Base-by-base conservation (phyloP, 495 filamentous ascomycete species). In the Aspergillus sparsus region DNA sequence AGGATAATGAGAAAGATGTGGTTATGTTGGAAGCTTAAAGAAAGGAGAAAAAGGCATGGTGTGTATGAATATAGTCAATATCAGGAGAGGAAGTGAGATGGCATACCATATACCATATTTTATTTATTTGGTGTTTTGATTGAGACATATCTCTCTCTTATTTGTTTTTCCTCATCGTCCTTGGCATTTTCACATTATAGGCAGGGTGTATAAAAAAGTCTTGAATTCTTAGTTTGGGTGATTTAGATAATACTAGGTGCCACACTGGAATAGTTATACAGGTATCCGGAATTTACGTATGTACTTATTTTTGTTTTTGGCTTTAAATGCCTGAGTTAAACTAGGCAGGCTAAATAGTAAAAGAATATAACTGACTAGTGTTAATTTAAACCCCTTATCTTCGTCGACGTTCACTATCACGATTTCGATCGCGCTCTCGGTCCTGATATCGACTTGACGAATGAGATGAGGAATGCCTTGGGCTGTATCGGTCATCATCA, bases 1-100 rank as follows among this genome's bases (percentile, higher is more conserved):
- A 58, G n/a, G 59, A 77, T 46, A 70, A 72, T 67, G 73, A 78
- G 58, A 73, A 79, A 67, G 77, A 80, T 64, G 70, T 79, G 41
- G 66, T 77, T 55, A 80, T 80, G 76, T 62, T 77, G 53, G 76
- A 70, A 33, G 71, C 62, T 62, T 80, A 67, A 57, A 50, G 15
- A 45, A n/a, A 27, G 3, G 3, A 27, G 3, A 27, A 27, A 27
- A 47, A 15, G 52, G 46, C 53, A 63, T 65, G 3, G 21, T 27
- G 21, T 27, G 62, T 66, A 69, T 39, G 59, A 53, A 64, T 63
- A 63, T 61, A 27, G 21, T 1, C 21, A 27, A 45, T 55, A 60
- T 66, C 56, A 41, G 49, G 46, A 27, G 21, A 27, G 21, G 21
- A 27, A 27, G 21, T 27, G 21, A 27, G 21, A 27, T 3, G 21